Percentiles rank a stretch among this genome's conserved stretches.
Evolutionary conservation across 768 basidiomycete genomes (phyloP).

Genomic region (Psilocybe cubensis): DNA sequence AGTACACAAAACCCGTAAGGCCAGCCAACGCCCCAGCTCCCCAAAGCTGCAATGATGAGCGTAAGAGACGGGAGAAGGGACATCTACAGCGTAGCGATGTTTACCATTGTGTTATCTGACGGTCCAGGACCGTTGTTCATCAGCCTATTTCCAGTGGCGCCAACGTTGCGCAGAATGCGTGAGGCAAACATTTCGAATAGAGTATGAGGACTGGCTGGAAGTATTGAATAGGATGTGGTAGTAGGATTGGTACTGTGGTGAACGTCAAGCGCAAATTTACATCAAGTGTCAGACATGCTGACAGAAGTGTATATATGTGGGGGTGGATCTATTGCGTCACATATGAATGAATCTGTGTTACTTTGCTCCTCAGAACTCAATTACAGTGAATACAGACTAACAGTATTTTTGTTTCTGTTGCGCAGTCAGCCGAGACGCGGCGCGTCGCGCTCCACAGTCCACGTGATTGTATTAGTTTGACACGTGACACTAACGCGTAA

Average conservation of each 20-base stretch:
- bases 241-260: neutral
- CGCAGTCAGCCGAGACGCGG: neutral
- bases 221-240: neutral
- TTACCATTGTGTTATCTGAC: conserved; percentile 21
- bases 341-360: neutral
- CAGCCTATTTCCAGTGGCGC: conserved; percentile 23
- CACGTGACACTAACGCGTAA: neutral
- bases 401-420: neutral
- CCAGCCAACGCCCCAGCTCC: conserved; percentile 27
- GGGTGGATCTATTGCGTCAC: neutral
- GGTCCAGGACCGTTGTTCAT: conserved; percentile 19
- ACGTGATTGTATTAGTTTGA: neutral
- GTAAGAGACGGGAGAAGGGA: neutral
- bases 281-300: neutral
- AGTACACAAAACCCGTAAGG: conserved; percentile 29
- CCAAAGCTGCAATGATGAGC: conserved; percentile 15
- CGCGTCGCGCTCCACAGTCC: neutral
- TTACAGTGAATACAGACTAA: neutral
- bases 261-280: too few species aligned
- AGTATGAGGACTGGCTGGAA: neutral
- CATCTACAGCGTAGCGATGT: neutral
- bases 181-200: conserved; percentile 25
- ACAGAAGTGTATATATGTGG: neutral
- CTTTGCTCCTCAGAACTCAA: neutral
- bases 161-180: conserved; percentile 25